phyloP scores from a whole-genome alignment of 2,329 filamentous ascomycete species.

The Penicillium psychrosexuale region DNA sequence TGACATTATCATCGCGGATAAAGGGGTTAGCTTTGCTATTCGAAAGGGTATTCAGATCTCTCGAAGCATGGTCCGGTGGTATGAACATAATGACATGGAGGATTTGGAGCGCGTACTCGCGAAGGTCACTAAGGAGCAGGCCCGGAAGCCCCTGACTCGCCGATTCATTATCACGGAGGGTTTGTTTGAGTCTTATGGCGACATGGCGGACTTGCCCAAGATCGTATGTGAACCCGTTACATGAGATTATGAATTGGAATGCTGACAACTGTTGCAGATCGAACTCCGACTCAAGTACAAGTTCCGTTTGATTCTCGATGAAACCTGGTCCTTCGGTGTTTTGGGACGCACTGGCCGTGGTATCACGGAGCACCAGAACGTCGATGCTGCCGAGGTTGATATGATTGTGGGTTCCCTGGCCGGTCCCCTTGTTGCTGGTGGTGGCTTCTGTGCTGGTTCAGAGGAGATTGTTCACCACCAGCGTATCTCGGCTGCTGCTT shows the following conservation, averaged over 20 bases:
- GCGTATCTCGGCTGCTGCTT: slow-evolving; percentile 85
- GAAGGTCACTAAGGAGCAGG: slow-evolving; percentile 83
- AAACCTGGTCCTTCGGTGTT: slow-evolving; percentile 96
- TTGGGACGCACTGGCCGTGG: slow-evolving; percentile 87
- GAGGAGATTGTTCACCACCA: slow-evolving; percentile 94
- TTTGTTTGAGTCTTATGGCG: slow-evolving; percentile 85
- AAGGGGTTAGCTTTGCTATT: slow-evolving; percentile 88
- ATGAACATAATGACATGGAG: slow-evolving; percentile 92
- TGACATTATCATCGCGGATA: slow-evolving; percentile 94
- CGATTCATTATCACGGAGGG: slow-evolving; percentile 96
- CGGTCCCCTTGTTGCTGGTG: slow-evolving; percentile 84
- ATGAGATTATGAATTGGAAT: not conserved
- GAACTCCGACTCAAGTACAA: slow-evolving; percentile 96
- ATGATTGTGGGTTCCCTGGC: slow-evolving; percentile 95
- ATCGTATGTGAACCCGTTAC: slow-evolving; percentile 56
- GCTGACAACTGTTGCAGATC: slow-evolving; percentile 51
- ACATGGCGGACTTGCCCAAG: slow-evolving; percentile 78
- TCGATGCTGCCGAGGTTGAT: slow-evolving; percentile 87
- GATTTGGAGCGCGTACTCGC: slow-evolving; percentile 83
- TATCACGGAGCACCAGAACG: slow-evolving; percentile 93
- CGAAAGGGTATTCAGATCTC: slow-evolving; percentile 92
- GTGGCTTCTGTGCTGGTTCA: slow-evolving; percentile 91
- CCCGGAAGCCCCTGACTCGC: slow-evolving; percentile 81
- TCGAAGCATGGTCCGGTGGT: slow-evolving; percentile 88
- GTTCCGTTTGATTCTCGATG: slow-evolving; percentile 94